Conservation (phyloP, 768 basidiomycete species). For the Lenzites betulinus region DNA sequence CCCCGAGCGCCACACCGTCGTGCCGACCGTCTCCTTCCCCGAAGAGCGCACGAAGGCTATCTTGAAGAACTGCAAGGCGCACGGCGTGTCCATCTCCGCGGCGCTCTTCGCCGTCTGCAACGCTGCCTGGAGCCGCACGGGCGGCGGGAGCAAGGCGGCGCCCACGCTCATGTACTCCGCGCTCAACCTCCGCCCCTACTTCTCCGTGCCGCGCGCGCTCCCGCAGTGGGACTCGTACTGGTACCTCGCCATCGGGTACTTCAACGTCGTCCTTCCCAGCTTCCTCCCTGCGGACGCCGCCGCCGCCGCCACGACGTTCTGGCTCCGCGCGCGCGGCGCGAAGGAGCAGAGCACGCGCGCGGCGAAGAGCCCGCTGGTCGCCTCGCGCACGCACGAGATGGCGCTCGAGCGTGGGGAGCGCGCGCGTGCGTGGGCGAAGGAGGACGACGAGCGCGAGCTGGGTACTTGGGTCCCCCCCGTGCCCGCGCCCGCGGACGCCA, state of each 20-base stretch:
- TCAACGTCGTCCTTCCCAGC: slow-evolving; percentile 77
- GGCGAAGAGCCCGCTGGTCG: slow-evolving; percentile 62
- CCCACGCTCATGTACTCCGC: slow-evolving; percentile 87
- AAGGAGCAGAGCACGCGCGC: slow-evolving; percentile 68
- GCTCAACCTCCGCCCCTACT: slow-evolving; percentile 71
- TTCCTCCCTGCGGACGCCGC: slow-evolving; percentile 55
- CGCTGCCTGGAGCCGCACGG: slow-evolving; percentile 67
- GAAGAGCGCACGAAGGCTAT: slow-evolving; percentile 58
- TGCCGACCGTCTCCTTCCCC: slow-evolving; percentile 67
- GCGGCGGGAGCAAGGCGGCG: slow-evolving; percentile 44
- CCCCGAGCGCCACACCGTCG: slow-evolving; percentile 57
- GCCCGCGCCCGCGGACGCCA: slow-evolving; percentile 13
- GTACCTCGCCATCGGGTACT: slow-evolving; percentile 81
- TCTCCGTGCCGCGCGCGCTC: slow-evolving; percentile 37
- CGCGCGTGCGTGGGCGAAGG: slow-evolving; percentile 68
- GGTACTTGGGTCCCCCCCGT: slow-evolving; percentile 41
- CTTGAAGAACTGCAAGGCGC: slow-evolving; percentile 67
- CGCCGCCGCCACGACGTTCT: slow-evolving; percentile 53
- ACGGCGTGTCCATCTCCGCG: slow-evolving; percentile 73
- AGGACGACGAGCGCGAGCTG: slow-evolving; percentile 67
- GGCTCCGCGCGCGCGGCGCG: slow-evolving; percentile 71
- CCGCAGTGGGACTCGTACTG: slow-evolving; percentile 65
- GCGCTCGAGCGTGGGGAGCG: slow-evolving; percentile 60
- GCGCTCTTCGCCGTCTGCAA: slow-evolving; percentile 77
- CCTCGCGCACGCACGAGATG: slow-evolving; percentile 65